phyloP scores from a whole-genome alignment of 139 green algal genomes.

The Volvox africanus region DNA sequence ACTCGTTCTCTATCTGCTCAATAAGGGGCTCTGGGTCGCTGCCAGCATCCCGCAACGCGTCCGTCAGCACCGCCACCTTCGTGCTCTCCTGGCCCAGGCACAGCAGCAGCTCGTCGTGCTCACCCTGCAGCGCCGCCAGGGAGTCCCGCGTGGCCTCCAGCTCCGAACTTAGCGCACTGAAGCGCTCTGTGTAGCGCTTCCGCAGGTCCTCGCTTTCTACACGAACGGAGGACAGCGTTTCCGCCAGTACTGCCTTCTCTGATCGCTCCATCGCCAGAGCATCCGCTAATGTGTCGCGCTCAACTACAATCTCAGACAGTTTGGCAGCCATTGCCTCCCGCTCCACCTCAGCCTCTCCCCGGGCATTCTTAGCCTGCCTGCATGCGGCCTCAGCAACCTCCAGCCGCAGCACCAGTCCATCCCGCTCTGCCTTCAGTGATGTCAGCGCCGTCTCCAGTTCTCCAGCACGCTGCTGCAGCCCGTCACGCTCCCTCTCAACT shows the following conservation, averaged over 20 bases:
- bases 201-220: not conserved
- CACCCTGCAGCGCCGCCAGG: slow-evolving; percentile 11
- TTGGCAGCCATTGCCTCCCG: not conserved
- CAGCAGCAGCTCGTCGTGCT: slow-evolving; percentile 58
- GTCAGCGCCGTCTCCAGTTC: not conserved
- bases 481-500: slow-evolving; percentile 20
- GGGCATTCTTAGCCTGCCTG: not conserved
- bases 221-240: not conserved
- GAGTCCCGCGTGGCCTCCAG: slow-evolving; percentile 23
- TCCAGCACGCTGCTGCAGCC: not conserved
- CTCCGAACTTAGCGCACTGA: not conserved
- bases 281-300: not conserved
- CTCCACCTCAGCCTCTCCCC: not conserved
- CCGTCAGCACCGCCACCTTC: slow-evolving; percentile 50
- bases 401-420: not conserved
- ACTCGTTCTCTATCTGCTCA: slow-evolving; percentile 53
- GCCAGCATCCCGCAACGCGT: slow-evolving; percentile 47
- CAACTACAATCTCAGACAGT: not conserved
- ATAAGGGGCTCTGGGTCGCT: slow-evolving; percentile 49
- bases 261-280: not conserved
- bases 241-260: slow-evolving; percentile 22
- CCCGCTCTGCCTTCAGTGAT: not conserved
- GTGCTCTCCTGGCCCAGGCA: slow-evolving; percentile 60
- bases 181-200: slow-evolving; percentile 9
- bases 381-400: not conserved